These are phyloP conservation scores for Westerdykella aurantiaca DNA, from an alignment of 2,329 filamentous ascomycete genomes.

Conservation along the genomic window DNA sequence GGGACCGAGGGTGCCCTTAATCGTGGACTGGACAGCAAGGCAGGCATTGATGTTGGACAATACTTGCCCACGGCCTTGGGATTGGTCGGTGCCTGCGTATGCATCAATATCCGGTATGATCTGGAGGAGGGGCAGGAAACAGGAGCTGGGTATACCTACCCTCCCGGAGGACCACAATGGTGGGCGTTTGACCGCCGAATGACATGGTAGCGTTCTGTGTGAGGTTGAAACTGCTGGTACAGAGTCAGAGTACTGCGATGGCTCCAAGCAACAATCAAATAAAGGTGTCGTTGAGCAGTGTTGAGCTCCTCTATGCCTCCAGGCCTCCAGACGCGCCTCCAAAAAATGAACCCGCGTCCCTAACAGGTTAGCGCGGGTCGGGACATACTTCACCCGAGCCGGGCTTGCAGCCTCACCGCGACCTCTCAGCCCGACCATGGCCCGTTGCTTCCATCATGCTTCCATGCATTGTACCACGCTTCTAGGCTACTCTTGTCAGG, in stretches of 20 bases:
- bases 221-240: background rate
- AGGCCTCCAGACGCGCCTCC: constrained; percentile 23
- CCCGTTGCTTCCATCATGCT: constrained; percentile 17
- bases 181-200: constrained; percentile 95
- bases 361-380: background rate
- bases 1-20: constrained; percentile 91
- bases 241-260: background rate
- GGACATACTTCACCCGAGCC: constrained; percentile 13
- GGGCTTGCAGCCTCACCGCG: constrained; percentile 7
- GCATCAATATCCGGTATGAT: constrained; percentile 15
- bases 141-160: constrained; percentile 53
- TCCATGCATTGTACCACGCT: constrained; percentile 24
- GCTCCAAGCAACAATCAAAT: background rate
- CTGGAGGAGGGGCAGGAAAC: constrained; percentile 1
- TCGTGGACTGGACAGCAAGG: constrained; percentile 87
- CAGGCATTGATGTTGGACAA: constrained; percentile 98
- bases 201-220: constrained; percentile 58
- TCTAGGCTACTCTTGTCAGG: constrained; percentile 7
- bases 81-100: constrained; percentile 80
- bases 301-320: constrained; percentile 19
- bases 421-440: constrained; percentile 3
- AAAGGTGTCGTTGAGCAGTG: constrained; percentile 10
- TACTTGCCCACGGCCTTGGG: constrained; percentile 94
- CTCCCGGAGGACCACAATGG: constrained; percentile 96
- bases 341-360: constrained; percentile 20